Evolutionary conservation across 805 yeast genomes (phyloP).

Genomic region (Wickerhamiella kazuoi): DNA sequence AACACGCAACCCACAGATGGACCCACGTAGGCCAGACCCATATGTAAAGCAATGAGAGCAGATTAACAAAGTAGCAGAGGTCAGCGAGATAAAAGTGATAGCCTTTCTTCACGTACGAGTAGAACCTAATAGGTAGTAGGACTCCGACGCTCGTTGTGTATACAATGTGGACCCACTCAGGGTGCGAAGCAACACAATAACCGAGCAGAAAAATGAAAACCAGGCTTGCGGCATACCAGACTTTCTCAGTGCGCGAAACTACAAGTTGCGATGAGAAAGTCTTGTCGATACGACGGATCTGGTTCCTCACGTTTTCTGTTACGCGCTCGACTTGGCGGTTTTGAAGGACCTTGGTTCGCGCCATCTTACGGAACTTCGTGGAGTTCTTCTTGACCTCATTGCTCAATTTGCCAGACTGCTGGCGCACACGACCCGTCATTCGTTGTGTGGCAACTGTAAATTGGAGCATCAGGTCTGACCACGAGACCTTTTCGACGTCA

Average conservation of each 20-base stretch:
- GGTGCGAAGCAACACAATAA: slow-evolving; percentile 56
- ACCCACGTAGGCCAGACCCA: slow-evolving; percentile 71
- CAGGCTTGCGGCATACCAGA: slow-evolving; percentile 61
- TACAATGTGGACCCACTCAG: slow-evolving; percentile 56
- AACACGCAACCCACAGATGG: slow-evolving; percentile 62
- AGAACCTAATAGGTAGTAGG: slow-evolving; percentile 69
- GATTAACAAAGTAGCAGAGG: slow-evolving; percentile 78
- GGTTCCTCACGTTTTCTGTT: slow-evolving; percentile 12
- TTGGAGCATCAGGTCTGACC: slow-evolving; percentile 21
- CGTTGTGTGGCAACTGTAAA: slow-evolving; percentile 16
- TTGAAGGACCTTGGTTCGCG: slow-evolving; percentile 4
- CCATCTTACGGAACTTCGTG: slow-evolving; percentile 2
- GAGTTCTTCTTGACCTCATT: slow-evolving; percentile 1
- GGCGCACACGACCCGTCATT: slow-evolving; percentile 15
- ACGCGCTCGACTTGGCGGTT: slow-evolving; percentile 17
- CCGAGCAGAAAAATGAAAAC: slow-evolving; percentile 56
- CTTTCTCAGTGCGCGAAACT: slow-evolving; percentile 43
- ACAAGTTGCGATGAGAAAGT: slow-evolving; percentile 9
- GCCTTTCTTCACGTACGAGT: slow-evolving; percentile 61
- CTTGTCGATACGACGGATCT: slow-evolving; percentile 19
- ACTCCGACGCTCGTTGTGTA: slow-evolving; percentile 45
- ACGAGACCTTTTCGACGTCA: slow-evolving; percentile 17
- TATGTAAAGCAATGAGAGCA: slow-evolving; percentile 46
- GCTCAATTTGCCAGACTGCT: slow-evolving; percentile 8
- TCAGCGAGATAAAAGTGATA: slow-evolving; percentile 84